Evolutionary conservation across 2,329 filamentous ascomycete genomes (phyloP).

Genomic region (Plectosphaerella cucumerina): DNA sequence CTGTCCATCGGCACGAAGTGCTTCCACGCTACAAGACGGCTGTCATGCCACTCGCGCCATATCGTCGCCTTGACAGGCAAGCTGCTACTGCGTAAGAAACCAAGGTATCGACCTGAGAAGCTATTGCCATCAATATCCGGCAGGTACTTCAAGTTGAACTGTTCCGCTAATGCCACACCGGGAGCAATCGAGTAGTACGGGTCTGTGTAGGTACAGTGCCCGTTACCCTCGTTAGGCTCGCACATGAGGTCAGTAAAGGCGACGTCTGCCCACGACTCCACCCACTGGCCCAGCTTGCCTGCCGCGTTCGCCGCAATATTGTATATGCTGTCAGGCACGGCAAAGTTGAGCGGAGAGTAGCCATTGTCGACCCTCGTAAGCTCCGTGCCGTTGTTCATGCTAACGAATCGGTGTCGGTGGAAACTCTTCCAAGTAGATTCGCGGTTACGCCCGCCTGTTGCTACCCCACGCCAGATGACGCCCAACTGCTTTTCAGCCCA

Average conservation of each 20-base stretch:
- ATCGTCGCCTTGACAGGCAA: slow-evolving; percentile 75
- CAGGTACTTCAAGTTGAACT: slow-evolving; percentile 63
- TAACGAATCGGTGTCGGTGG: slow-evolving; percentile 70
- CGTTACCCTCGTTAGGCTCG: slow-evolving; percentile 27
- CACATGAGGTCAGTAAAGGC: slow-evolving; percentile 54
- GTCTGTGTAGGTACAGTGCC: slow-evolving; percentile 43
- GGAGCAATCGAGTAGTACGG: slow-evolving; percentile 36
- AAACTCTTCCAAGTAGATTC: slow-evolving; percentile 65
- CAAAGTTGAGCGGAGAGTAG: slow-evolving; percentile 47
- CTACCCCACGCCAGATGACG: slow-evolving; percentile 63
- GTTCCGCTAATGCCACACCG: slow-evolving; percentile 41
- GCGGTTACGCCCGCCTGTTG: slow-evolving; percentile 58
- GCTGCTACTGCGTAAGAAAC: slow-evolving; percentile 65
- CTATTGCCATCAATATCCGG: slow-evolving; percentile 75
- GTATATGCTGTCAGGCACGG: slow-evolving; percentile 44
- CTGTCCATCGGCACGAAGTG: slow-evolving; percentile 81
- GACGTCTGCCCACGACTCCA: slow-evolving; percentile 43
- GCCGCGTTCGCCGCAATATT: slow-evolving; percentile 39
- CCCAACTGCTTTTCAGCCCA: slow-evolving; percentile 52
- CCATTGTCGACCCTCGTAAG: slow-evolving; percentile 44
- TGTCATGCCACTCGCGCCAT: slow-evolving; percentile 79
- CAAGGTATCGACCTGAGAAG: slow-evolving; percentile 64
- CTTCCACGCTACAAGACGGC: slow-evolving; percentile 68
- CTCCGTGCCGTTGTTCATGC: slow-evolving; percentile 66
- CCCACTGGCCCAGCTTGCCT: slow-evolving; percentile 44